phyloP scores from a whole-genome alignment of 2,329 filamentous ascomycete genomes.

The Beauveria rudraprayagi region DNA sequence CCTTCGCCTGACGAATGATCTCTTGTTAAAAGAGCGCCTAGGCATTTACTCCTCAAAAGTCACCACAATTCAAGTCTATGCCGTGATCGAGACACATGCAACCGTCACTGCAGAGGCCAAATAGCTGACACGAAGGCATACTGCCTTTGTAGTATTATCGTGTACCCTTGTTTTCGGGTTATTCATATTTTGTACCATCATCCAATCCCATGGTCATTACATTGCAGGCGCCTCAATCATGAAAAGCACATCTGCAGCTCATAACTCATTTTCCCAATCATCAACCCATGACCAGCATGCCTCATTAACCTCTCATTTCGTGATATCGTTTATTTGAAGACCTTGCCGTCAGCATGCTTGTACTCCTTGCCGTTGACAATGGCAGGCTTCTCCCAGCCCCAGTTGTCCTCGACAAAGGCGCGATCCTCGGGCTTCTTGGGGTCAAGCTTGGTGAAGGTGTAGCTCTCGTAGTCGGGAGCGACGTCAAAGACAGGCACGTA shows the following conservation, averaged over 20 bases:
- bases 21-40: background rate
- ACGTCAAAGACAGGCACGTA: slow-evolving; percentile 84
- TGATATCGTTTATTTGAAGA: slow-evolving; percentile 77
- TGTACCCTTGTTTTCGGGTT: background rate
- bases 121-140: background rate
- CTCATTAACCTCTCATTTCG: slow-evolving; percentile 21
- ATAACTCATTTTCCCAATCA: slow-evolving; percentile 15
- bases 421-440: slow-evolving; percentile 75
- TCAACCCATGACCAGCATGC: slow-evolving; percentile 23
- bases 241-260: slow-evolving; percentile 9
- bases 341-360: slow-evolving; percentile 84
- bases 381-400: slow-evolving; percentile 86
- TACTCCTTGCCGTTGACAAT: slow-evolving; percentile 79
- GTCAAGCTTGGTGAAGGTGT: slow-evolving; percentile 95
- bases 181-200: background rate
- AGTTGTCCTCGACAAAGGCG: slow-evolving; percentile 77
- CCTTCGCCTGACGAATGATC: too few species aligned
- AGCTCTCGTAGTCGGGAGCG: slow-evolving; percentile 94
- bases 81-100: background rate
- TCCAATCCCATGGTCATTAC: slow-evolving; percentile 1
- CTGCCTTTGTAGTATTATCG: background rate
- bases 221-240: slow-evolving; percentile 2
- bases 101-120: background rate
- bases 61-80: background rate
- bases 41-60: background rate